Base-by-base conservation (phyloP, 345 rosid genomes). In the Ailanthus altissimus region DNA sequence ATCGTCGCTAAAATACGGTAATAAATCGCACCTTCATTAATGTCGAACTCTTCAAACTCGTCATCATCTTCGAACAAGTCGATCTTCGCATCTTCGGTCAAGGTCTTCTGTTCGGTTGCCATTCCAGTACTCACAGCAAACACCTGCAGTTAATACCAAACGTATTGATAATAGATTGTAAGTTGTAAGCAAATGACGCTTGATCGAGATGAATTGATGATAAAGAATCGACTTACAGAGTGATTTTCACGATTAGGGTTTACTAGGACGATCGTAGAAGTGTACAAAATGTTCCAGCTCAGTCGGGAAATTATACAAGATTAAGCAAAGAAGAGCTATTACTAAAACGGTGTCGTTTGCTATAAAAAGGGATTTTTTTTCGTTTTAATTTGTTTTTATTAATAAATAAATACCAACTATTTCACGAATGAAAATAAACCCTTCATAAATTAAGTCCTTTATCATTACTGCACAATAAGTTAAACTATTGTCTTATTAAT, bases 51-150 rank as follows among this genome's bases (percentile, higher is more conserved):
- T 80, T 94, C 98, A 60, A 94, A 94, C 81, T 94, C 98, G 70
- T 94, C 98, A 69, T 94, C 98, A 62, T 94, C 98, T 66, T 94
- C 98, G 79, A 94, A 91, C 77, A 94, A 75, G 79, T 94, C 98
- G 77, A 94, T 82, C 89, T 94, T 94, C n/a, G 89, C 89, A 57
- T 86, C 95, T 73, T 87, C 92, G 5, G 86, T 73, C 57, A 79
- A 81, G 18, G 90, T 60, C 76, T 91, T 90, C 16, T 84, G 82
- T 74, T 91, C 92, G 13, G 86, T 78, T 59, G 94, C 93, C 95
- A 92, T 92, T 54, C 36, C 23, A 5, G 60, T 63, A 25, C 62
- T 77, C 76, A 28, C 76, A 16, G 14, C 10, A 38, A 6, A 38
- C 20, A 42, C 75, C 80, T 66, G 26, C 78, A 16, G 21, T 61